A percentile compares a stretch with the other conserved stretches of the same genome.
Conservation (phyloP, 345 rosid genomes). For the Bruguiera sexangula region DNA sequence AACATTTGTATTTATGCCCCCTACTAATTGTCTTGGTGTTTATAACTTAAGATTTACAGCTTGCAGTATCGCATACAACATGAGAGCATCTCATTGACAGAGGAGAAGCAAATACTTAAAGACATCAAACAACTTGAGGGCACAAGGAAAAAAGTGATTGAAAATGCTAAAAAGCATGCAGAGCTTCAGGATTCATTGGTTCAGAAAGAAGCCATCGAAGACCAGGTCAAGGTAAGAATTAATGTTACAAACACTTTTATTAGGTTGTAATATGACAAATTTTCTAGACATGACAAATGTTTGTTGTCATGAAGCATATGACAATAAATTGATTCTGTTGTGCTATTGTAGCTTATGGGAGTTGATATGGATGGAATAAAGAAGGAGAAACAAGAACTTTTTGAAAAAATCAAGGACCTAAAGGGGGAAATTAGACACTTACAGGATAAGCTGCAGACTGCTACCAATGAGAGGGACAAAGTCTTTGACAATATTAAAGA, state of each 20-base stretch:
- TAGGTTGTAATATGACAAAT: slow-evolving; percentile 4
- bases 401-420: slow-evolving; percentile 50
- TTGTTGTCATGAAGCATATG: background rate
- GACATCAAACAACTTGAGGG: slow-evolving; percentile 90
- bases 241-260: background rate
- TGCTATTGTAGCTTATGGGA: slow-evolving; percentile 64
- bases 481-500: slow-evolving; percentile 49
- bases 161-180: slow-evolving; percentile 70
- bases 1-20: background rate
- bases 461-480: slow-evolving; percentile 57
- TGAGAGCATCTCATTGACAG: slow-evolving; percentile 80
- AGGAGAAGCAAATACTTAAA: slow-evolving; percentile 89
- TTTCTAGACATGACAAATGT: background rate
- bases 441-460: slow-evolving; percentile 48
- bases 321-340: slow-evolving; percentile 5
- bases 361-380: slow-evolving; percentile 80
- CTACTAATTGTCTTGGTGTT: slow-evolving; percentile 11
- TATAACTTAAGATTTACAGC: slow-evolving; percentile 63
- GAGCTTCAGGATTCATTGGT: slow-evolving; percentile 88
- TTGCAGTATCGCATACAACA: slow-evolving; percentile 83
- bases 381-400: slow-evolving; percentile 73
- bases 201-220: slow-evolving; percentile 77
- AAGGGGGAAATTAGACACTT: slow-evolving; percentile 54
- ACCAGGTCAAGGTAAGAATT: slow-evolving; percentile 83
- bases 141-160: slow-evolving; percentile 86